These are phyloP conservation scores for Cokeromyces recurvatus DNA, from an alignment of 371 early-diverging fungal genomes.

Conservation along the genomic window DNA sequence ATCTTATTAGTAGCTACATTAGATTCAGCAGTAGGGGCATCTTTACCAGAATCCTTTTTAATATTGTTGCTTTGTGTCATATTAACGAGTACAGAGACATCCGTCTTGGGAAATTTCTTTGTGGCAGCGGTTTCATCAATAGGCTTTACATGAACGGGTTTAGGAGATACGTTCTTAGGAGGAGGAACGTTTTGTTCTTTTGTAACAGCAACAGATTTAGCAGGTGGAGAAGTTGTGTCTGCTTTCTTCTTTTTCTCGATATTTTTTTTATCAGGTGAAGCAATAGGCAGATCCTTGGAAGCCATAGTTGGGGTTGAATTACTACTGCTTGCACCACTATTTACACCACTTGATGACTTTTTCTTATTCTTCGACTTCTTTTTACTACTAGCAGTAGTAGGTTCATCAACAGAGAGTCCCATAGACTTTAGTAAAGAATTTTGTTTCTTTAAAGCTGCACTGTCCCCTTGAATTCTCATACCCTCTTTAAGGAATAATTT, in stretches of 20 bases:
- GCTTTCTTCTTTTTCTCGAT: background rate
- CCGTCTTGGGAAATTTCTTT: too few relatives aligned
- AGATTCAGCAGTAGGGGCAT: too few relatives aligned
- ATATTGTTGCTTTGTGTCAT: too few relatives aligned
- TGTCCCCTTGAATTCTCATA: constrained; percentile 64
- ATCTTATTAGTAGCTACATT: too few relatives aligned
- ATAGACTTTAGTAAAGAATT: constrained; percentile 57
- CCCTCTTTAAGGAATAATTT: constrained; percentile 70
- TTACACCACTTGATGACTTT: constrained; percentile 16
- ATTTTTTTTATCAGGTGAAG: background rate
- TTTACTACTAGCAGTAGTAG: background rate
- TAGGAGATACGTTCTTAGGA: background rate
- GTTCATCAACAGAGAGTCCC: constrained; percentile 19
- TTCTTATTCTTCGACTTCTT: constrained; percentile 49
- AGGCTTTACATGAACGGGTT: background rate
- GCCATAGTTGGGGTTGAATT: constrained; percentile 5
- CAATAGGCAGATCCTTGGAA: background rate
- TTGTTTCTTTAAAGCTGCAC: constrained; percentile 65
- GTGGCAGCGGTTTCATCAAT: background rate
- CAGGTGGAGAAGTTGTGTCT: too few relatives aligned
- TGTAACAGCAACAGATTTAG: too few relatives aligned
- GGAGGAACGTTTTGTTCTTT: too few relatives aligned
- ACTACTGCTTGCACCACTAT: constrained; percentile 6
- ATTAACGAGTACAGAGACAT: too few relatives aligned
- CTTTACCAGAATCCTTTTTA: too few relatives aligned